A percentile compares a stretch with the other conserved stretches of the same genome.
Evolutionary conservation across 2,329 filamentous ascomycete species (phyloP).

Genomic region (Fusarium stilboides): DNA sequence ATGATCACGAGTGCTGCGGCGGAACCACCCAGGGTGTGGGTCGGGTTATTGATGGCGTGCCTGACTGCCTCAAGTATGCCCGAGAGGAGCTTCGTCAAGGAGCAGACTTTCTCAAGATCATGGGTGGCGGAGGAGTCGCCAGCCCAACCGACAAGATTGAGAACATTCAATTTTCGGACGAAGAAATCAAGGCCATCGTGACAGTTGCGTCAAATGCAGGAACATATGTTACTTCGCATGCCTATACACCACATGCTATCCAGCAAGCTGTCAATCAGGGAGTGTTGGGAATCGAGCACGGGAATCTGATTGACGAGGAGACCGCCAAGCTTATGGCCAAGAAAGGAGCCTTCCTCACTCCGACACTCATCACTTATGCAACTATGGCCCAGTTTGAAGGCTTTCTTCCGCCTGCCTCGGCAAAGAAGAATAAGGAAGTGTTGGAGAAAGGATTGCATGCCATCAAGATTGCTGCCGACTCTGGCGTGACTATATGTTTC

Average conservation of each 20-base stretch:
- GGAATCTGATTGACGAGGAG: background rate
- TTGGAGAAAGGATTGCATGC: background rate
- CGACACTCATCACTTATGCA: background rate
- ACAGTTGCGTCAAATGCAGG: background rate
- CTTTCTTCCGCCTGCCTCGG: background rate
- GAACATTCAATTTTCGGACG: background rate
- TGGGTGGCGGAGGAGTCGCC: background rate
- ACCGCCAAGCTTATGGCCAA: background rate
- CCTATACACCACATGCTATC: background rate
- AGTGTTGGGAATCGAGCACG: background rate
- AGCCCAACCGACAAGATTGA: background rate
- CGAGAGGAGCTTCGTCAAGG: slow-evolving; percentile 1
- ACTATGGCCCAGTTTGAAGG: background rate
- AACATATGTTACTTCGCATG: background rate
- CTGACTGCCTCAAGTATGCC: background rate
- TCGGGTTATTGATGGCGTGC: background rate
- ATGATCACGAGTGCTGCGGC: background rate
- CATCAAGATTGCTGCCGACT: background rate
- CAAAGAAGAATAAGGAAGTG: slow-evolving; percentile 1
- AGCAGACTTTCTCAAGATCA: background rate
- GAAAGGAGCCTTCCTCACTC: background rate
- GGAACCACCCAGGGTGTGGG: background rate
- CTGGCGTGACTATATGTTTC: background rate
- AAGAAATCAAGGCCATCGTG: background rate
- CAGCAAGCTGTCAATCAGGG: background rate